Evolutionary conservation across 257 asterid species (phyloP).

Genomic region (Jacaranda copaia): DNA sequence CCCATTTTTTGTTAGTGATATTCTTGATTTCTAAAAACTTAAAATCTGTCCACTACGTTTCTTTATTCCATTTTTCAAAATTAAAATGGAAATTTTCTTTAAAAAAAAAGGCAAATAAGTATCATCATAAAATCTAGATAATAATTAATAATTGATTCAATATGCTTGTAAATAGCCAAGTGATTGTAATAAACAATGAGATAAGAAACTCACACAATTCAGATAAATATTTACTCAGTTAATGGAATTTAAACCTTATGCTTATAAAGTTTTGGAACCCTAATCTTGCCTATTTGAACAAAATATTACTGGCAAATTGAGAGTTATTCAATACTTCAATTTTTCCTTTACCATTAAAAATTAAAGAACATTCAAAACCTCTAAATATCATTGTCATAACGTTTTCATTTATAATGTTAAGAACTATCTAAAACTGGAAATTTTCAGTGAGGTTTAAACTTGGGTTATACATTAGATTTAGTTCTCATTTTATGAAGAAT

Average conservation of each 20-base stretch:
- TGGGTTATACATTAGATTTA: not conserved
- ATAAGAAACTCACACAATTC: too few species aligned
- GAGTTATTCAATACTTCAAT: not conserved
- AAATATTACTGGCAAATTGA: not conserved
- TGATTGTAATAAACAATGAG: not conserved
- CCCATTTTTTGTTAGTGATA: not conserved
- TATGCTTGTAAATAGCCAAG: too few species aligned
- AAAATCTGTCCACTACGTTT: not conserved
- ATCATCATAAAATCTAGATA: not conserved
- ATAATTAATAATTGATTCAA: too few species aligned
- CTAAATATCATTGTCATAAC: not conserved
- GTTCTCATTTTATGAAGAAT: not conserved
- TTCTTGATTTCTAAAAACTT: not conserved
- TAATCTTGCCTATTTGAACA: not conserved
- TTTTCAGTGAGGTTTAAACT: not conserved
- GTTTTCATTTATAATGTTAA: not conserved
- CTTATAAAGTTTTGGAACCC: not conserved
- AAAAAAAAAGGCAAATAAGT: not conserved
- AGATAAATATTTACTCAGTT: too few species aligned
- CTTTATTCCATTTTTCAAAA: conserved; percentile 27
- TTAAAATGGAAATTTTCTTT: conserved; percentile 4
- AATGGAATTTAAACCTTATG: too few species aligned
- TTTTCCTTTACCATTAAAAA: not conserved
- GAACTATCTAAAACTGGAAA: not conserved
- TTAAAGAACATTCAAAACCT: not conserved